Conservation (phyloP, 2,329 filamentous ascomycete species). For the Fusarium sp. region DNA sequence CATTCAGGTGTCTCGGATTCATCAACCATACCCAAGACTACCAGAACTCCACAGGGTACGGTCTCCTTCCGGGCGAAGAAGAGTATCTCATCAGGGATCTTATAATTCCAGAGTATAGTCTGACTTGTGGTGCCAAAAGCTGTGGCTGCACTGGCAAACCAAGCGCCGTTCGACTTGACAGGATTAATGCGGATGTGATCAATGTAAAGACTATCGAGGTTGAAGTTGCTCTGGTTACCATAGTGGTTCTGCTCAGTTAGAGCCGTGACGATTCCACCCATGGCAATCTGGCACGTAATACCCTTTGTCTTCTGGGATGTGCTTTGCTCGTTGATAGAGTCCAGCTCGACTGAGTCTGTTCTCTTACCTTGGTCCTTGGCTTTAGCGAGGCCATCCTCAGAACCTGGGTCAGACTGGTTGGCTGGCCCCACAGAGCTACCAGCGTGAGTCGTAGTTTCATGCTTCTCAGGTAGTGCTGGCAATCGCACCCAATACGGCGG, state of each 20-base stretch:
- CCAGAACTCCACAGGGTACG: slow-evolving; percentile 72
- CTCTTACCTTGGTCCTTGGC: slow-evolving; percentile 7
- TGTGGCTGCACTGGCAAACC: slow-evolving; percentile 72
- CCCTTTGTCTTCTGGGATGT: slow-evolving; percentile 46
- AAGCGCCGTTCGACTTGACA: slow-evolving; percentile 60
- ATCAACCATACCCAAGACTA: slow-evolving; percentile 67
- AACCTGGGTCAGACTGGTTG: neutral
- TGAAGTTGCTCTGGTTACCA: slow-evolving; percentile 33
- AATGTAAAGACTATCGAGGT: slow-evolving; percentile 60
- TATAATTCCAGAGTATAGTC: slow-evolving; percentile 74
- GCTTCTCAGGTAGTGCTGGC: slow-evolving; percentile 51
- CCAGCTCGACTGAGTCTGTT: slow-evolving; percentile 45
- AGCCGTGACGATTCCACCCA: slow-evolving; percentile 63
- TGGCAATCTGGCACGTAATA: slow-evolving; percentile 66
- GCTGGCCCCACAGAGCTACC: neutral
- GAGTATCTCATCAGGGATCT: slow-evolving; percentile 68
- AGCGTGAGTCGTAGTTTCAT: neutral
- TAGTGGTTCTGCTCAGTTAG: slow-evolving; percentile 57
- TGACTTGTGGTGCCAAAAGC: slow-evolving; percentile 69
- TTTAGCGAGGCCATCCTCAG: slow-evolving; percentile 11
- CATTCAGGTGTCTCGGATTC: slow-evolving; percentile 70
- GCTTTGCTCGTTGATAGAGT: slow-evolving; percentile 55
- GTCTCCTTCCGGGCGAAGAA: slow-evolving; percentile 66
- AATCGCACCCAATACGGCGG: slow-evolving; percentile 74
- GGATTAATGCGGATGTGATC: slow-evolving; percentile 62